Percentiles rank a stretch among this genome's conserved stretches.
phyloP scores from a whole-genome alignment of 176 grass and related monocot genomes.

The Eleusine indica region DNA sequence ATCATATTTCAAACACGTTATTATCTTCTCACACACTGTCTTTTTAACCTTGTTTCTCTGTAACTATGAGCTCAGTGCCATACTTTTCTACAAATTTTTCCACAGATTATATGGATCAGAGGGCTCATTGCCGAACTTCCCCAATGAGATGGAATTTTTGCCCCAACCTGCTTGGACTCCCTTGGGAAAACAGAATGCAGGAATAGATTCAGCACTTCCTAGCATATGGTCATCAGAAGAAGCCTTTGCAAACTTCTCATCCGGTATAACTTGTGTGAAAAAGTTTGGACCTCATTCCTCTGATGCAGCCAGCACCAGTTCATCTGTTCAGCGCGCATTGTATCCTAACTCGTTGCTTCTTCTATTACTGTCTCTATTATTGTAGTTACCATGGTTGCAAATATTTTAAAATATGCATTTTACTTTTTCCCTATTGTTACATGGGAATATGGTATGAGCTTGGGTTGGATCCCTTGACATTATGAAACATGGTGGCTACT shows the following conservation, averaged over 20 bases:
- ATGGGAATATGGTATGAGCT: slow-evolving; percentile 23
- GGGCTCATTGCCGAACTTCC: slow-evolving; percentile 7
- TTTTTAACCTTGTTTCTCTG: neutral
- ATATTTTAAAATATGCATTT: slow-evolving; percentile 19
- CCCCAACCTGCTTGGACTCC: slow-evolving; percentile 51
- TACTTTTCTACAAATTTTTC: slow-evolving; percentile 20
- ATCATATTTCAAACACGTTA: neutral
- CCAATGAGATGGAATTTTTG: slow-evolving; percentile 46
- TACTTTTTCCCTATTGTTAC: slow-evolving; percentile 16
- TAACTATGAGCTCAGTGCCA: neutral
- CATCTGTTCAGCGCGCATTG: slow-evolving; percentile 53
- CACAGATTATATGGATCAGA: slow-evolving; percentile 56
- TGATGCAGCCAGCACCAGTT: slow-evolving; percentile 31
- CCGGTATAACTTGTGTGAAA: slow-evolving; percentile 60
- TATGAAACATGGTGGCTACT: slow-evolving; percentile 64
- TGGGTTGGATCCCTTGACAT: slow-evolving; percentile 70
- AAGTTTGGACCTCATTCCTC: slow-evolving; percentile 34
- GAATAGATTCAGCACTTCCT: slow-evolving; percentile 36
- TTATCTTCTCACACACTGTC: neutral
- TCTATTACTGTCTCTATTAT: slow-evolving; percentile 10
- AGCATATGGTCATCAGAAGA: slow-evolving; percentile 48
- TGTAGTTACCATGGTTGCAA: neutral
- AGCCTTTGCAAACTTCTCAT: slow-evolving; percentile 41
- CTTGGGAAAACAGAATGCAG: slow-evolving; percentile 28
- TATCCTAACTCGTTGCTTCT: slow-evolving; percentile 50